Percentiles rank a stretch among this genome's conserved stretches.
Conservation (phyloP, 768 basidiomycete genomes). For the Tremella yokohamensis region DNA sequence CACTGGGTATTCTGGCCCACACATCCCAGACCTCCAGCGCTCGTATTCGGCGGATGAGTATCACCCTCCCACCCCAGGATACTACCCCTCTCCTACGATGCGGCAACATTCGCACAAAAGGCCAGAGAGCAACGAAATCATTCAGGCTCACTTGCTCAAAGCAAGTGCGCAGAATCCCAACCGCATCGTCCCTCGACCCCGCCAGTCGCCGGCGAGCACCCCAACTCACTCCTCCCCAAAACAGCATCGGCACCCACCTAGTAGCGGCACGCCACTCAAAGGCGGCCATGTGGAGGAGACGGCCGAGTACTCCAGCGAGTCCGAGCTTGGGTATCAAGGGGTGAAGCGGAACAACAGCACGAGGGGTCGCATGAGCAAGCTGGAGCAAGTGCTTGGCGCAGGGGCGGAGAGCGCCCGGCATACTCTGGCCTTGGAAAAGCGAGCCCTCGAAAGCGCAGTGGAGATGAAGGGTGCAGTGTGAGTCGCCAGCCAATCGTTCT, state of each 20-base stretch:
- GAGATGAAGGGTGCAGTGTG: slow-evolving; percentile 2
- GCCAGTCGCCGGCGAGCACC: slow-evolving; percentile 1
- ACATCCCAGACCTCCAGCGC: too few relatives aligned
- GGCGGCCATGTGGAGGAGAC: slow-evolving; percentile 9
- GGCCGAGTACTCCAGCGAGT: slow-evolving; percentile 8
- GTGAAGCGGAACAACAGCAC: neutral
- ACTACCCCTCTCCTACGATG: slow-evolving; percentile 19
- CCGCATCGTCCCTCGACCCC: slow-evolving; percentile 23
- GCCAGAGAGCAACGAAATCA: slow-evolving; percentile 25
- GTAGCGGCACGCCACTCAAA: slow-evolving; percentile 20
- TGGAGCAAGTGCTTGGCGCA: slow-evolving; percentile 33
- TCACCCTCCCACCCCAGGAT: slow-evolving; percentile 10
- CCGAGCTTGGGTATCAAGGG: slow-evolving; percentile 4
- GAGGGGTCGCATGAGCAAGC: slow-evolving; percentile 18
- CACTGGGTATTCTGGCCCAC: slow-evolving; percentile 16
- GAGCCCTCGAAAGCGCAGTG: slow-evolving; percentile 9
- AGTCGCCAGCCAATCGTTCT: neutral
- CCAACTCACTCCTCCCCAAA: neutral
- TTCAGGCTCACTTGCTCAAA: slow-evolving; percentile 28
- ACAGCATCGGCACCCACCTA: slow-evolving; percentile 4
- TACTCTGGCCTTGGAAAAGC: slow-evolving; percentile 27
- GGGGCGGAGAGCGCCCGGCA: slow-evolving; percentile 32
- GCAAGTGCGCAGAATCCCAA: slow-evolving; percentile 21
- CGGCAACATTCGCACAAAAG: slow-evolving; percentile 15
- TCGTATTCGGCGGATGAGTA: neutral